Percentiles rank a stretch among this genome's conserved stretches.
These are phyloP conservation scores for Leptodontidium sp. DNA, from an alignment of 2,329 filamentous ascomycete species.

Conservation along the genomic window DNA sequence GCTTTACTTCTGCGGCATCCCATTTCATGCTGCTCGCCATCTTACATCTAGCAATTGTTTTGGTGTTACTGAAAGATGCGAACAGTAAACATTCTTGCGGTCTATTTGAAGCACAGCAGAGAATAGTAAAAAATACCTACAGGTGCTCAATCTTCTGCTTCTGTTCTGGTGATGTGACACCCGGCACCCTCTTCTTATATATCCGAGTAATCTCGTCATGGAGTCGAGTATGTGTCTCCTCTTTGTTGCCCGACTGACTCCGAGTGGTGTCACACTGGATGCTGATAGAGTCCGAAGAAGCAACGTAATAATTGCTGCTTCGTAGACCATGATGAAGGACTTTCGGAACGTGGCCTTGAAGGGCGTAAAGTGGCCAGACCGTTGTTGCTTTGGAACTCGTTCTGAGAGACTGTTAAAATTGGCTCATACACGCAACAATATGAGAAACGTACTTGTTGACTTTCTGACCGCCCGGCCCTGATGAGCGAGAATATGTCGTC, in stretches of 20 bases:
- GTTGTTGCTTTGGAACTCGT: conserved; percentile 47
- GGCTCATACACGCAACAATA: not conserved
- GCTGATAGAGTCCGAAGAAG: conserved; percentile 41
- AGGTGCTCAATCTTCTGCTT: conserved; percentile 58
- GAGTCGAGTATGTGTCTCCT: conserved; percentile 42
- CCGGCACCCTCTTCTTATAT: conserved; percentile 43
- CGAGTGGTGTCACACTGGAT: conserved; percentile 45
- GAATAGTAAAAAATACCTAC: conserved; percentile 38
- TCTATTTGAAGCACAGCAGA: not conserved
- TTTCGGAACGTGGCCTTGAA: conserved; percentile 40
- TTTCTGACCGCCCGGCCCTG: conserved; percentile 48
- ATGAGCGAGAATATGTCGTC: conserved; percentile 41
- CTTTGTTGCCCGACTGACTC: conserved; percentile 41
- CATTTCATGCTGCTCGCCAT: not conserved
- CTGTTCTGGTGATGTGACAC: conserved; percentile 56
- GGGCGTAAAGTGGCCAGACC: conserved; percentile 40
- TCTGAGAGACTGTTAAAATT: conserved; percentile 35
- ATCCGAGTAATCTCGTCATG: conserved; percentile 42
- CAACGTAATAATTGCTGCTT: conserved; percentile 42
- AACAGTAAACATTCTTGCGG: not conserved
- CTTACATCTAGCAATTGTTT: not conserved
- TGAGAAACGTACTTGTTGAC: conserved; percentile 45
- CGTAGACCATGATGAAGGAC: conserved; percentile 41
- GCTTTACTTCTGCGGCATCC: not conserved
- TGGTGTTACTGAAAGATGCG: not conserved